Conservation (phyloP, 805 yeast genomes). For the Yamadazyma sp. region DNA sequence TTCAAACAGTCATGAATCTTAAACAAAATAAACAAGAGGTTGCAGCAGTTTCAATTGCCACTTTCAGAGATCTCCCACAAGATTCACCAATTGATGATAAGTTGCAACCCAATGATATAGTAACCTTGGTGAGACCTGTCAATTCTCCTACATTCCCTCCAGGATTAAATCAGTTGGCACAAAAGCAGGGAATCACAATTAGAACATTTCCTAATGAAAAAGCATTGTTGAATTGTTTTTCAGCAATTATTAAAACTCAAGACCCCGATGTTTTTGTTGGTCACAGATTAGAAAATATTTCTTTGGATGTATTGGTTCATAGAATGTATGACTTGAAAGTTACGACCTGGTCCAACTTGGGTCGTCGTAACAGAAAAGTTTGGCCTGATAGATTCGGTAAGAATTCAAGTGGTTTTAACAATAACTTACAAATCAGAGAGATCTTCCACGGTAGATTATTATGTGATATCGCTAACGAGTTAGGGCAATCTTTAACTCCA, state of each 20-base stretch:
- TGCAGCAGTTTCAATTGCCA: constrained; percentile 75
- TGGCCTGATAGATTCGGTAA: constrained; percentile 78
- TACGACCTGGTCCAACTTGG: constrained; percentile 77
- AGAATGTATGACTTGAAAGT: constrained; percentile 74
- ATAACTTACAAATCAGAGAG: constrained; percentile 60
- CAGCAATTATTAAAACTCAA: constrained; percentile 63
- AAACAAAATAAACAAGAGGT: constrained; percentile 79
- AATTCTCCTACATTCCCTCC: constrained; percentile 67
- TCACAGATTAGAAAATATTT: constrained; percentile 75
- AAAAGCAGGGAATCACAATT: constrained; percentile 48
- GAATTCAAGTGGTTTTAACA: constrained; percentile 40
- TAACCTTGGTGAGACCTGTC: constrained; percentile 80
- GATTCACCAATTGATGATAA: constrained; percentile 71
- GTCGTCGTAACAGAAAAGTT: constrained; percentile 70
- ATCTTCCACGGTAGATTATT: constrained; percentile 80
- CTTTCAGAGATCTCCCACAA: constrained; percentile 65
- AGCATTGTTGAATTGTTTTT: constrained; percentile 67
- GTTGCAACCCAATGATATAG: constrained; percentile 53
- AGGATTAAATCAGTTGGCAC: constrained; percentile 63
- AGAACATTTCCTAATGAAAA: constrained; percentile 71
- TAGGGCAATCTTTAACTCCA: constrained; percentile 88
- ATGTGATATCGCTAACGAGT: constrained; percentile 90
- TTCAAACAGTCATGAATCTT: constrained; percentile 78
- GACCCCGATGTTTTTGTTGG: constrained; percentile 94
- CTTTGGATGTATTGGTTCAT: constrained; percentile 76